Evolutionary conservation across 345 rosid species (phyloP), one percentile per base, ranked within the genome.

Genomic region (Citrus cavaleriei): DNA sequence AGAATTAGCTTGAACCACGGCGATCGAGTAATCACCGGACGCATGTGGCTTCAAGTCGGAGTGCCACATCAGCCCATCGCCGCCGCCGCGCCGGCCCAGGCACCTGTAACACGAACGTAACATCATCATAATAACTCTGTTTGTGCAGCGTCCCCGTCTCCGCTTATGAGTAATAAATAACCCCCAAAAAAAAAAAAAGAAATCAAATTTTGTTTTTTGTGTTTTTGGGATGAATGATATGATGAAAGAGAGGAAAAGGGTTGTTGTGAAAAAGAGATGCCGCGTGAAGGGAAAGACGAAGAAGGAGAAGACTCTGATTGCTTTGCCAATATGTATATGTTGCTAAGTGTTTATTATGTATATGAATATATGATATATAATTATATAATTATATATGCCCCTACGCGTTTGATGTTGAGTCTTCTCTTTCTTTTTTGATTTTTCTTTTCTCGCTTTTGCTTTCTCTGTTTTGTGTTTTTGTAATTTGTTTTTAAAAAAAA

Each of bases 1-100:
- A 1, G 93, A 86, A 81, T 96, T 96, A 0, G 98, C 99, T 76
- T 96, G 99, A 32, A 96, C 95, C 27, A 94, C 98, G 10, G 98
- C 98, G 75, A 96, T 96, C 78, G 99, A 96, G 81, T 87, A 94
- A 79, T 96, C 98, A 4, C 99, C 99, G 5, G 87, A 84, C 25
- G 97, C 95, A 27, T 96, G 95, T 0, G 91, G 93, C 78, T 84
- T 91, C 83, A 94, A 86, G 63, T 94, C 98, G 69, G 92, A 63
- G 70, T 96, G 95, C 99, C 98, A 96, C 68, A 96, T 64, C 80
- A 94, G 74, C 51, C 84, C 88, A 79, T 91, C 99, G 19, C 89
- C 88, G 0, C 84, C 87, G 1, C 89, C 87, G 2, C 92, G 78
- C 77, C 88, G 76, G 55, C 95, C 96, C 40, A 94, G 60, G 73